Conservation (phyloP, 73 alveolate genomes). For the Paramecium bursaria region DNA sequence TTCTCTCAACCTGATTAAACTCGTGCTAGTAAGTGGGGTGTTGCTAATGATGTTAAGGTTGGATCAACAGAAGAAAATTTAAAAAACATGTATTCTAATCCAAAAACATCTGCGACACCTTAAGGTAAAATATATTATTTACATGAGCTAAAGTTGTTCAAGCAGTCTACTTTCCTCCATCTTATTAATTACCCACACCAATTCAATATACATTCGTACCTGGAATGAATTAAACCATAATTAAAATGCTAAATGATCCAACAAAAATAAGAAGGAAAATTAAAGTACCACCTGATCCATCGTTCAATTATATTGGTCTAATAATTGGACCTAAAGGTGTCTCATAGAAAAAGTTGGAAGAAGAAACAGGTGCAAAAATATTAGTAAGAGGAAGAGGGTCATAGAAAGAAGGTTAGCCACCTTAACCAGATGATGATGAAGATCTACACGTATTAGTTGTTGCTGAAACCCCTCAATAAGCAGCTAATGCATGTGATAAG, state of each 20-base stretch:
- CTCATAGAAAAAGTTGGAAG: conserved; percentile 91
- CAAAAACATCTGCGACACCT: conserved; percentile 61
- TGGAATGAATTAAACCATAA: conserved; percentile 72
- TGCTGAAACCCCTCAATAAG: conserved; percentile 92
- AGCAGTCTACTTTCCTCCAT: conserved; percentile 4
- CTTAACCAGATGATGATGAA: conserved; percentile 96
- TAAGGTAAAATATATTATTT: conserved; percentile 7
- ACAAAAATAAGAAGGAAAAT: conserved; percentile 85
- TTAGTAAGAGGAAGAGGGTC: conserved; percentile 97
- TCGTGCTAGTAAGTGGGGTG: conserved; percentile 61
- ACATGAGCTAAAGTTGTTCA: conserved; percentile 31
- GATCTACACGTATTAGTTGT: conserved; percentile 95
- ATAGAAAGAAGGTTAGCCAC: conserved; percentile 94
- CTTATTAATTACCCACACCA: background rate
- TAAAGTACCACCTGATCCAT: conserved; percentile 89
- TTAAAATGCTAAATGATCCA: conserved; percentile 73
- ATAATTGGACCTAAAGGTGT: conserved; percentile 97
- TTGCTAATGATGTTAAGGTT: background rate
- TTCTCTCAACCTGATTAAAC: too few relatives aligned
- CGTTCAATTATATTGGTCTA: conserved; percentile 95
- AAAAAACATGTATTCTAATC: conserved; percentile 54
- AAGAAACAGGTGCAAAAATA: conserved; percentile 92
- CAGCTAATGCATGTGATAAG: conserved; percentile 88
- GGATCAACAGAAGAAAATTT: conserved; percentile 35
- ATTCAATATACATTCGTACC: conserved; percentile 63